These are phyloP conservation scores for Anthoceros angustus DNA, from an alignment of 225 moss, liverwort and hornwort genomes.

Conservation along the genomic window DNA sequence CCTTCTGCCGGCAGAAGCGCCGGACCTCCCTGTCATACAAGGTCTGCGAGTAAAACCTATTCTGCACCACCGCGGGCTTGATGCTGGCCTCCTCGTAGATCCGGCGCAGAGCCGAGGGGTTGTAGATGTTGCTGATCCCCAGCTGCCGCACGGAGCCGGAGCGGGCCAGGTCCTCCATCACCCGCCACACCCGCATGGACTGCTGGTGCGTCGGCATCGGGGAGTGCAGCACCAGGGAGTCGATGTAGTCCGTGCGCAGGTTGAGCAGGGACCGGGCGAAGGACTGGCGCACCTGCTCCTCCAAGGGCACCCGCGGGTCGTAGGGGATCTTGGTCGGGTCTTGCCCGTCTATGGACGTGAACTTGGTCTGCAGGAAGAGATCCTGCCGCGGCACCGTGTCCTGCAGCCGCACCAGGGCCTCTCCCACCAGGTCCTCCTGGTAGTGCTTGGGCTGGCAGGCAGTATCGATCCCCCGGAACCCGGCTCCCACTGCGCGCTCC, in stretches of 20 bases:
- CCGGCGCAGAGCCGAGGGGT: background rate
- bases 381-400: background rate
- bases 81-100: background rate
- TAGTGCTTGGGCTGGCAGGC: conserved; percentile 5
- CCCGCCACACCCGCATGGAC: conserved; percentile 1
- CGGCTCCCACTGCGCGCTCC: background rate
- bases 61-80: conserved; percentile 1
- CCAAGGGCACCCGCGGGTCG: conserved; percentile 1
- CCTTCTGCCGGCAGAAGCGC: background rate
- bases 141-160: background rate
- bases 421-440: background rate
- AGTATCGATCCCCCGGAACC: background rate
- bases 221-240: background rate
- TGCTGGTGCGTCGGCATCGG: conserved; percentile 3
- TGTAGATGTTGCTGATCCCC: background rate
- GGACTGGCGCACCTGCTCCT: conserved; percentile 1
- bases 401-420: background rate
- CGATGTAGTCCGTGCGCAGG: background rate
- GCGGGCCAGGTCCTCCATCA: background rate
- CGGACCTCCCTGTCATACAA: background rate
- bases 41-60: background rate
- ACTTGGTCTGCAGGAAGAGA: background rate
- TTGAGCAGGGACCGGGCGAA: background rate
- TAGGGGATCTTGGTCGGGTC: background rate
- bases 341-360: conserved; percentile 2